Conservation (phyloP, 176 grass and related monocot species). For the Lolium rigidum region DNA sequence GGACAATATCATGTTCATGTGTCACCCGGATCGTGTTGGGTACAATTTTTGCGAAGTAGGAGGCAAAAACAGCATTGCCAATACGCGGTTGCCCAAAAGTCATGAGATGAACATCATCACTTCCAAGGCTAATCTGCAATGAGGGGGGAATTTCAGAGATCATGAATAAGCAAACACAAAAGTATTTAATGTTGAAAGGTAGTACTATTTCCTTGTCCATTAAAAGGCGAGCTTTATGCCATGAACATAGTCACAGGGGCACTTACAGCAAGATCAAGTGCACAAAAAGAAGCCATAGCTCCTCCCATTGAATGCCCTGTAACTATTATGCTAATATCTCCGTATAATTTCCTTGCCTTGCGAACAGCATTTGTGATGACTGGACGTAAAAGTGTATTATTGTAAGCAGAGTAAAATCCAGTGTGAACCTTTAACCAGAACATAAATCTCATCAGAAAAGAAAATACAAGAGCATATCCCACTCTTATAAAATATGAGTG, state of each 20-base stretch:
- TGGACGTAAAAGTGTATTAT: conserved; percentile 61
- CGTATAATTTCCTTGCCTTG: conserved; percentile 48
- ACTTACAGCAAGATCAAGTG: conserved; percentile 69
- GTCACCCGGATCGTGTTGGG: conserved; percentile 61
- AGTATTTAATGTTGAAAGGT: neutral
- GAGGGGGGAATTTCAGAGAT: conserved; percentile 18
- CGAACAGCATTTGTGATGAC: conserved; percentile 53
- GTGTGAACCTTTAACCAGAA: conserved; percentile 61
- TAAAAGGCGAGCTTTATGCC: neutral
- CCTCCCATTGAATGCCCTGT: conserved; percentile 84
- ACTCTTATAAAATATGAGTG: neutral
- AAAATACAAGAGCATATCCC: neutral
- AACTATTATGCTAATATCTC: conserved; percentile 49
- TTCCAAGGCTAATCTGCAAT: conserved; percentile 46
- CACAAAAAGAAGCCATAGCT: conserved; percentile 71
- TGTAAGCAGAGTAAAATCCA: conserved; percentile 74
- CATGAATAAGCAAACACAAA: conserved; percentile 2
- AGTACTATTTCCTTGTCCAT: neutral
- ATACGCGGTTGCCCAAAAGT: conserved; percentile 76
- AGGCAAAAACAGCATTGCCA: conserved; percentile 63
- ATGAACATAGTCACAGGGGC: neutral
- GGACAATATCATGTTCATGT: conserved; percentile 67
- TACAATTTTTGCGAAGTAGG: conserved; percentile 59
- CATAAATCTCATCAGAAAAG: conserved; percentile 36
- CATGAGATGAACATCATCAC: conserved; percentile 50